phyloP scores from a whole-genome alignment of 345 rosid species.

The Gossypioides kirkii region DNA sequence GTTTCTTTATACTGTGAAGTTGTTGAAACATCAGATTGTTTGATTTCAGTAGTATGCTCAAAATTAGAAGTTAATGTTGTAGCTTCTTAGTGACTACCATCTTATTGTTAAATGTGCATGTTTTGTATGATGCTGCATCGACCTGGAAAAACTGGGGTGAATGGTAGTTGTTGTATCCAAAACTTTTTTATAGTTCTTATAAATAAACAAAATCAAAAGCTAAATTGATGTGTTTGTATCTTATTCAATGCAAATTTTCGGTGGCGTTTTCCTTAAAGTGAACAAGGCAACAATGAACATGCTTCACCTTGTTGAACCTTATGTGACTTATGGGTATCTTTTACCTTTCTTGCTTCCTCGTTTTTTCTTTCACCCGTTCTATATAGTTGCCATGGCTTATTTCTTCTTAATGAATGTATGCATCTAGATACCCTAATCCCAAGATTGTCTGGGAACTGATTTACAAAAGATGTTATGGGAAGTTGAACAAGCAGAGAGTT shows the following conservation, averaged over 20 bases:
- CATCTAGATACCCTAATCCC: constrained; percentile 69
- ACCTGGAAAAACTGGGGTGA: no score
- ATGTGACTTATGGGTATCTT: constrained; percentile 77
- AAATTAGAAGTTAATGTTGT: constrained; percentile 1
- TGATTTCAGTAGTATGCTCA: background rate
- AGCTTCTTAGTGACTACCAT: no score
- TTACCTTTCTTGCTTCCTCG: background rate
- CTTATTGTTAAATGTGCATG: no score
- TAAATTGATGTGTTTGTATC: background rate
- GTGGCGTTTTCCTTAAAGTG: no score
- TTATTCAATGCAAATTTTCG: no score
- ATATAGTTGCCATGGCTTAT: background rate
- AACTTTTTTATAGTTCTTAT: background rate
- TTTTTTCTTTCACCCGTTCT: background rate
- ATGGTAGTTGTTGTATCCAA: no score
- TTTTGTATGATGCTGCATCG: no score
- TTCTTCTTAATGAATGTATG: background rate
- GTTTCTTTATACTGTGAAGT: background rate
- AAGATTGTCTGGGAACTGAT: constrained; percentile 80
- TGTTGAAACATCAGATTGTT: background rate
- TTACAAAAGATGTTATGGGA: constrained; percentile 82
- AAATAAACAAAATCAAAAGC: background rate
- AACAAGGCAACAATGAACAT: constrained; percentile 9
- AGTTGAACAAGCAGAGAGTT: constrained; percentile 64
- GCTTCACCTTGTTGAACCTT: constrained; percentile 75